These are phyloP conservation scores for Citrullus mucosospermus DNA, from an alignment of 306 rosid species.

Conservation along the genomic window DNA sequence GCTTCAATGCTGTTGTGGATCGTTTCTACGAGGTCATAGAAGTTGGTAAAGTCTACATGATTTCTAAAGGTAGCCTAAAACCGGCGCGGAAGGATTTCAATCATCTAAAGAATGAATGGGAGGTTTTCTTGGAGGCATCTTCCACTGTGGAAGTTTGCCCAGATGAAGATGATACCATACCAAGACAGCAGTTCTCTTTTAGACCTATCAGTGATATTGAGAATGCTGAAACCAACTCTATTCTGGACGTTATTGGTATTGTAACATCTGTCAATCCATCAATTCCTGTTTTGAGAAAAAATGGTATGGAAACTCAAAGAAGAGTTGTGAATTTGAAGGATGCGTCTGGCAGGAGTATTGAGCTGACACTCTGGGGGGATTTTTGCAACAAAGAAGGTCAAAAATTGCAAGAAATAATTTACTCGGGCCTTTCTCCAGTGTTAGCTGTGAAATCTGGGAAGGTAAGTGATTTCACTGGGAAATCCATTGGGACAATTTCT, in stretches of 20 bases:
- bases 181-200: conserved; percentile 77
- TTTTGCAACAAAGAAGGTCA: conserved; percentile 95
- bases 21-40: conserved; percentile 66
- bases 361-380: conserved; percentile 93
- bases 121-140: conserved; percentile 62
- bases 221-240: conserved; percentile 55
- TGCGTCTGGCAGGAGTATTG: conserved; percentile 63
- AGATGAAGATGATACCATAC: conserved; percentile 89
- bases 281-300: conserved; percentile 85
- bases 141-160: conserved; percentile 73
- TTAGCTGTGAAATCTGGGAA: conserved; percentile 90
- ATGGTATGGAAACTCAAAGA: conserved; percentile 95
- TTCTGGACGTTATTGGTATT: conserved; percentile 75
- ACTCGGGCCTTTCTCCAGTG: conserved; percentile 51
- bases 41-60: conserved; percentile 81
- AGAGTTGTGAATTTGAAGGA: conserved; percentile 76
- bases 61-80: conserved; percentile 88
- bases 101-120: conserved; percentile 97
- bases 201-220: conserved; percentile 76
- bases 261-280: conserved; percentile 75
- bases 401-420: conserved; percentile 59
- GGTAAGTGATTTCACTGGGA: conserved; percentile 83
- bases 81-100: conserved; percentile 89
- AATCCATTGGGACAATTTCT: conserved; percentile 80
- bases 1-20: conserved; percentile 95